Base-by-base conservation (phyloP, 208 protist species). In the Crithidia acanthocephali region DNA sequence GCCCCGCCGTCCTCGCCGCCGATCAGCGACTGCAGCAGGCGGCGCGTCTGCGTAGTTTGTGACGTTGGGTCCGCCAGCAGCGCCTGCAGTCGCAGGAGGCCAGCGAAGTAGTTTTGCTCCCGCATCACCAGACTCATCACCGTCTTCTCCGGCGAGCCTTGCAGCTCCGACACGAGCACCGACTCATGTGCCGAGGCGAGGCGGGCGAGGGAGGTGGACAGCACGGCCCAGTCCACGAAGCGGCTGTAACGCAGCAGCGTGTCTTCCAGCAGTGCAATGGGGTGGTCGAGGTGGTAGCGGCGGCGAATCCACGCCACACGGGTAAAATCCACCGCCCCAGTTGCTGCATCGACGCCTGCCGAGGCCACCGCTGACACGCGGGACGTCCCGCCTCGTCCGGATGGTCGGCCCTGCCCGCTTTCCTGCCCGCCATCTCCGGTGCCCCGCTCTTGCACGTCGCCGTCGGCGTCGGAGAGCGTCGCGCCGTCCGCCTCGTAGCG, bases 71-170 rank as follows among this genome's bases (percentile, higher is more conserved):
- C 68, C 9, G n/a, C 57, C 37, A 73, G 65, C 47, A 72, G 53
- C 44, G 78, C 82, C 47, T 76, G 37, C 7, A 87, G 67, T 33
- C 71, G 68, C 11, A 79, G 47, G 32, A 87, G 30, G 16, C 72
- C 82, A 3, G 82, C 82, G n/a, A 81, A 57, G 44, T 60, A 65
- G 25, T 68, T 48, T n/a, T 76, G 64, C 23, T 74, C 67, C 0
- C 72, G 71, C 25, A 73, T 23, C 47, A 76, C 47, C 13, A 80
- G 42, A 11, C 47, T 61, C 57, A 52, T 60, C 15, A 73, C 58
- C 8, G 47, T 66, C 37, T 48, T 45, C 32, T 57, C 68, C 6
- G 68, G 68, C 47, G 37, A 33, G 4, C 68, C 68, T 11, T 60
- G 56, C 57, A 73, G 57, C 68, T 73, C 68, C 15, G 68, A 32